Percentiles rank a stretch among this genome's conserved stretches.
phyloP scores from a whole-genome alignment of 225 moss, liverwort and hornwort genomes.

The Ulota crispa region DNA sequence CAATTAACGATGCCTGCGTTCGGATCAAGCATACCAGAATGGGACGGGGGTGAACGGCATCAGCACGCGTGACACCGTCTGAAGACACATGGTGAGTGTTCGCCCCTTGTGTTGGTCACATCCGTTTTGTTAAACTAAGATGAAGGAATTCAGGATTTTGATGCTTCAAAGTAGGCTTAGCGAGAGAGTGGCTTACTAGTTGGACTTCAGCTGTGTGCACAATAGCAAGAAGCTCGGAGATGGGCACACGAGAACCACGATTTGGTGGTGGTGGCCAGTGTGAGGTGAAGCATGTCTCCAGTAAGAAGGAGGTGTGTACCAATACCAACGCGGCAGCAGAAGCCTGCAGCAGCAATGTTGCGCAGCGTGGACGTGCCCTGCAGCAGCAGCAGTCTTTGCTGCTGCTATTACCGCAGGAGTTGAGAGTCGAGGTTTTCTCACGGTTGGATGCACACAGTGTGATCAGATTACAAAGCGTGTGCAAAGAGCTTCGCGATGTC shows the following conservation, averaged over 20 bases:
- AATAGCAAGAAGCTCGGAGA: conserved; percentile 48
- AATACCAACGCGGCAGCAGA: conserved; percentile 24
- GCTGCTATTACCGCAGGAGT: conserved; percentile 47
- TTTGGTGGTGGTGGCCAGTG: conserved; percentile 39
- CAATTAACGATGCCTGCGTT: conserved; percentile 24
- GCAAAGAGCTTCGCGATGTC: conserved; percentile 44
- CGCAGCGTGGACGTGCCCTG: conserved; percentile 38
- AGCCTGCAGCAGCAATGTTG: conserved; percentile 40
- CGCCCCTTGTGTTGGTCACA: conserved; percentile 10
- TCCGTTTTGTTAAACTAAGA: conserved; percentile 16
- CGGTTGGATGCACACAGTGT: conserved; percentile 59
- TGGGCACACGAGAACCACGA: conserved; percentile 45
- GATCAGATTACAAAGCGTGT: conserved; percentile 48
- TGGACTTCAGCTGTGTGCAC: conserved; percentile 58
- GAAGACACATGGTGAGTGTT: conserved; percentile 34
- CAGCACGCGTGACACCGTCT: not conserved
- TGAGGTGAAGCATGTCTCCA: conserved; percentile 39
- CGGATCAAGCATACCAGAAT: not conserved
- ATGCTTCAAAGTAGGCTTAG: conserved; percentile 38
- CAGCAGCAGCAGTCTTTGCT: conserved; percentile 37
- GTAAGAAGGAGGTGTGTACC: conserved; percentile 30
- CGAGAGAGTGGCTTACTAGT: conserved; percentile 40
- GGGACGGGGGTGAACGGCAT: conserved; percentile 24
- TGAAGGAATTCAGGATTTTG: conserved; percentile 28
- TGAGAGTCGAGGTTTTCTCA: conserved; percentile 49